A percentile compares a stretch with the other conserved stretches of the same genome.
Evolutionary conservation across 441 rosid genomes (phyloP).

Genomic region (Arabidopsis hybrid): DNA sequence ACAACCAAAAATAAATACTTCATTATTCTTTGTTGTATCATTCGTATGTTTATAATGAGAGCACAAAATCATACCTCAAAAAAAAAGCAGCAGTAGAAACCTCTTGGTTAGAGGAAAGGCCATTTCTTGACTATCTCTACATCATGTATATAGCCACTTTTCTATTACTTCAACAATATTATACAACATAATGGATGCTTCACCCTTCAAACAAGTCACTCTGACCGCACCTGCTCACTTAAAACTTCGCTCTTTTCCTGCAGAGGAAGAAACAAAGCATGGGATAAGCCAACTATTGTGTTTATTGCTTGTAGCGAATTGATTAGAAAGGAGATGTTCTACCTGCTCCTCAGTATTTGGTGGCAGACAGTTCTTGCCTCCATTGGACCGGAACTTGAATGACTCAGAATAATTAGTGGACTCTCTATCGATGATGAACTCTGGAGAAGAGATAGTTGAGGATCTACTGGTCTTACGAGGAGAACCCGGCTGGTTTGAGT

Average conservation of each 20-base stretch:
- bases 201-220: conserved; percentile 54
- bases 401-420: conserved; percentile 48
- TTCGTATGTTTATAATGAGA: conserved; percentile 15
- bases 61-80: conserved; percentile 36
- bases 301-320: conserved; percentile 4
- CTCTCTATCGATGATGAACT: conserved; percentile 45
- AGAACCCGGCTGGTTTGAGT: conserved; percentile 38
- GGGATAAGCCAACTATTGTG: conserved; percentile 13
- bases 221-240: conserved; percentile 62
- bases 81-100: conserved; percentile 28
- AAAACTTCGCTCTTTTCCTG: conserved; percentile 69
- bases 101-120: conserved; percentile 36
- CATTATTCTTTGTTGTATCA: not conserved
- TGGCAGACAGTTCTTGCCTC: conserved; percentile 37
- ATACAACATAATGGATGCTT: conserved; percentile 27
- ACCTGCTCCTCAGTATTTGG: conserved; percentile 43
- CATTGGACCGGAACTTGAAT: conserved; percentile 39
- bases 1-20: conserved; percentile 8
- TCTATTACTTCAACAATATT: conserved; percentile 36
- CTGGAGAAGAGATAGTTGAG: conserved; percentile 45
- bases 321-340: conserved; percentile 4
- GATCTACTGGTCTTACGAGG: conserved; percentile 48
- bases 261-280: conserved; percentile 36
- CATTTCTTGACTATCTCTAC: conserved; percentile 38
- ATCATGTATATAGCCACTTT: conserved; percentile 41